Conservation (phyloP, 345 rosid genomes). For the Hypericum androsaemum region DNA sequence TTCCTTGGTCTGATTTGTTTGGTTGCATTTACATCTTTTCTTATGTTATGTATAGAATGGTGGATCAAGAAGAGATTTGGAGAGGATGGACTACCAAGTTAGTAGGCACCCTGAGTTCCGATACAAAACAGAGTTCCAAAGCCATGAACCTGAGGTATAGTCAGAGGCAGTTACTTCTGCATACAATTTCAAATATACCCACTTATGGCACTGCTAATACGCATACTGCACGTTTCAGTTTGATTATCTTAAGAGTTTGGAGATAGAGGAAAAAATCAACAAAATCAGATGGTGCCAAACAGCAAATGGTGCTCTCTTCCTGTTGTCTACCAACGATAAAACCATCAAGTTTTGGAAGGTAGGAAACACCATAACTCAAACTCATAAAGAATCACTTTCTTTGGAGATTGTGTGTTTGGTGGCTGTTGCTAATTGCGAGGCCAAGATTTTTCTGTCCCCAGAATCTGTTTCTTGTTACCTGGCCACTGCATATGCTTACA, state of each 20-base stretch:
- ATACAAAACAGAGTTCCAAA: slow-evolving; percentile 87
- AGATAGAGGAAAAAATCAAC: slow-evolving; percentile 97
- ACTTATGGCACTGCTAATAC: not conserved
- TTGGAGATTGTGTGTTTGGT: too few species aligned
- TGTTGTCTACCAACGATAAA: slow-evolving; percentile 81
- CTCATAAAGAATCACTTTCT: not conserved
- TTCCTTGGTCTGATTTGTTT: too few species aligned
- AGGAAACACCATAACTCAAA: slow-evolving; percentile 11
- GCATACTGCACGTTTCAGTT: slow-evolving; percentile 34
- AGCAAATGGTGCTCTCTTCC: slow-evolving; percentile 73
- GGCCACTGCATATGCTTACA: too few species aligned
- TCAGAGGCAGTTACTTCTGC: slow-evolving; percentile 6
- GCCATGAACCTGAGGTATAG: slow-evolving; percentile 90
- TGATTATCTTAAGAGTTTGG: slow-evolving; percentile 96
- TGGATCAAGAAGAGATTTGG: slow-evolving; percentile 57
- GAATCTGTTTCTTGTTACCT: too few species aligned
- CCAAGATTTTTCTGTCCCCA: too few species aligned
- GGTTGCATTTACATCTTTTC: not conserved
- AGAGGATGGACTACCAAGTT: slow-evolving; percentile 48
- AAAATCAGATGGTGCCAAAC: slow-evolving; percentile 91
- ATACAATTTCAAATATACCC: slow-evolving; percentile 8
- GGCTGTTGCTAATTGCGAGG: too few species aligned
- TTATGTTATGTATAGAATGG: slow-evolving; percentile 35
- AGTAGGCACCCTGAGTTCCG: slow-evolving; percentile 69
- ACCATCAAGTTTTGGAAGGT: slow-evolving; percentile 95